Conservation (phyloP, 2,329 filamentous ascomycete genomes). For the Colletotrichum lindemuthianum region DNA sequence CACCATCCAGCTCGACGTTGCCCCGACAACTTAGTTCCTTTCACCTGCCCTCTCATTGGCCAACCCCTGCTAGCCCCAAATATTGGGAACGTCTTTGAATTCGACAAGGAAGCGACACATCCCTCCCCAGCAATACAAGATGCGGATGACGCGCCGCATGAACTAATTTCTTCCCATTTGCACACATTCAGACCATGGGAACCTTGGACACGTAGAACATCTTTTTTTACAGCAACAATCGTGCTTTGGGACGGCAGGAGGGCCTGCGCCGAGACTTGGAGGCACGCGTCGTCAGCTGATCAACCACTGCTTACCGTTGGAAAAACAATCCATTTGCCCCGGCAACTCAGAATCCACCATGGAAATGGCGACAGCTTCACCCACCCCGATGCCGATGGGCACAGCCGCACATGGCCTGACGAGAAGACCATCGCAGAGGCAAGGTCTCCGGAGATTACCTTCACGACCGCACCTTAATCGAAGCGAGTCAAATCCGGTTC, state of each 20-base stretch:
- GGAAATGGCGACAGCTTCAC: constrained; percentile 64
- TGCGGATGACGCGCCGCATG: constrained; percentile 47
- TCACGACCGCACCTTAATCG: constrained; percentile 58
- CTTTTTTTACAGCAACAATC: constrained; percentile 41
- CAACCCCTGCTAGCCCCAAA: constrained; percentile 35
- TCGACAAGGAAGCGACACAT: constrained; percentile 36
- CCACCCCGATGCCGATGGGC: constrained; percentile 65
- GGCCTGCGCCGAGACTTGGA: constrained; percentile 24
- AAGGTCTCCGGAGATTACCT: constrained; percentile 61
- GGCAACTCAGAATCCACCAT: constrained; percentile 2
- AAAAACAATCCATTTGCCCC: constrained; percentile 19
- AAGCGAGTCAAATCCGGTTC: constrained; percentile 56
- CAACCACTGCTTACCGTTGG: constrained; percentile 17
- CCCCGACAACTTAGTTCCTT: constrained; percentile 39
- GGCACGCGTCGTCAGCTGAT: constrained; percentile 22
- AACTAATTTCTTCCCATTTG: constrained; percentile 47
- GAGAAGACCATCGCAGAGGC: constrained; percentile 66
- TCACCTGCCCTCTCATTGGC: constrained; percentile 29
- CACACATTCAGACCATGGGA: constrained; percentile 49
- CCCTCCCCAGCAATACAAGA: constrained; percentile 32
- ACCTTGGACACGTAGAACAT: constrained; percentile 53
- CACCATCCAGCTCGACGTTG: constrained; percentile 36
- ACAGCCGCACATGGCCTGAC: constrained; percentile 55
- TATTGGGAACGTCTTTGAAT: constrained; percentile 31
- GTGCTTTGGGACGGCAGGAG: constrained; percentile 21